phyloP scores from a whole-genome alignment of 169 alveolate species.

The Plasmodium fragile region DNA sequence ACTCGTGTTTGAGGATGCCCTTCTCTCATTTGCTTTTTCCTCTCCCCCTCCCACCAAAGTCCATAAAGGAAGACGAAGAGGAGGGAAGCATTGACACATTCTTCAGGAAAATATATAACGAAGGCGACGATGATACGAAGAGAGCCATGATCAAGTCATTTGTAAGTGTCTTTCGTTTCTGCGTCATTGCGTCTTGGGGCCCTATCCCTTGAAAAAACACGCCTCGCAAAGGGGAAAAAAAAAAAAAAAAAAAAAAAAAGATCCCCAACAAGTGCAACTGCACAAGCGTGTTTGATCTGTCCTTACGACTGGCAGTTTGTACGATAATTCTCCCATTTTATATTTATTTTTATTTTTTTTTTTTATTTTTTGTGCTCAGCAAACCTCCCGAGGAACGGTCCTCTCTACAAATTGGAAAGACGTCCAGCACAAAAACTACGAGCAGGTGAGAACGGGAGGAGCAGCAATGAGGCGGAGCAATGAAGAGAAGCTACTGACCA shows the following conservation, averaged over 20 bases:
- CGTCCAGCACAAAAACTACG: conserved; percentile 48
- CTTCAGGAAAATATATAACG: conserved; percentile 46
- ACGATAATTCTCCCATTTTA: neutral
- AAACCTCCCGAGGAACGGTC: conserved; percentile 54
- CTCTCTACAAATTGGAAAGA: conserved; percentile 70
- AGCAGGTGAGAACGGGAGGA: neutral
- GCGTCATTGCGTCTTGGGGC: neutral
- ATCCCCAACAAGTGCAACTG: neutral
- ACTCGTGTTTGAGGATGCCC: neutral
- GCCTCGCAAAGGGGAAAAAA: neutral
- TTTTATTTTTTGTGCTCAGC: conserved; percentile 2
- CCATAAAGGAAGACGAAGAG: conserved; percentile 46
- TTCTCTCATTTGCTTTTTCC: neutral
- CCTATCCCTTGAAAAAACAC: neutral
- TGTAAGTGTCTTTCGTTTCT: neutral
- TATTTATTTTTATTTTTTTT: neutral
- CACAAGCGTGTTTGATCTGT: neutral
- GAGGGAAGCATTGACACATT: conserved; percentile 30
- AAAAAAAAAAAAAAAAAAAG: neutral
- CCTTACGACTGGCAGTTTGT: neutral
- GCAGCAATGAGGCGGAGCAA: neutral
- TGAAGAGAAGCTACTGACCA: no score
- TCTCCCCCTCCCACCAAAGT: neutral
- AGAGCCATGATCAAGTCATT: conserved; percentile 64
- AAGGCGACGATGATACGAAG: conserved; percentile 58